Base-by-base conservation (phyloP, 805 yeast species). In the Saccharomycopsis babjevae region DNA sequence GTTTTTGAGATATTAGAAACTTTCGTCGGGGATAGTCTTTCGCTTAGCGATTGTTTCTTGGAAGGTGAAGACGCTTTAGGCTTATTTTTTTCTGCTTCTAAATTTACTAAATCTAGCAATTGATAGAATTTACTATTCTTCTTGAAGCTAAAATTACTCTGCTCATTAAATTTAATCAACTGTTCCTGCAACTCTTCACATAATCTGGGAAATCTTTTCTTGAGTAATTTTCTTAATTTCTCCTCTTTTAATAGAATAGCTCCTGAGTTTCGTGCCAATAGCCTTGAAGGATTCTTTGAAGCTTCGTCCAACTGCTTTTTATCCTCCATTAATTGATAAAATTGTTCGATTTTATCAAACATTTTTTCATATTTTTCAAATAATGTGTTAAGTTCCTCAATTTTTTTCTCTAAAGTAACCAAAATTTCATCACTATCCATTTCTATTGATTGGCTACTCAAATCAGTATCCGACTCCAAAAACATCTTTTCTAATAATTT, bases 161-260 rank as follows among this genome's bases (percentile, higher is more conserved):
- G 64, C 6, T 70, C 67, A 64, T 85, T 84, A 75, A 82, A 88
- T 13, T 73, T 74, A 3, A 66, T 62, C 4, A 89, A 67, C 57
- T 79, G 79, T 0, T 64, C 50, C 62, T 79, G 80, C 56, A 93
- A 71, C 1, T 76, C 80, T 3, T 74, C 71, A 10, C 89, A 72
- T 0, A 87, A 76, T 42, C 76, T 75, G 0, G 98, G 98, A 66
- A 89, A 74, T 66, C 81, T 80, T 68, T 83, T 83, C n/a, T 81
- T 73, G 7, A 92, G 76, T 59, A 80, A 79, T 66, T 86, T 86
- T 60, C 97, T 76, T 46, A 84, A 76, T 68, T 79, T 85, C 69
- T 91, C 97, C 69, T 93, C 99, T 61, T 86, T 81, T 61, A 88
- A 76, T 62, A 93, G 74, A 28, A 92, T 85, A 63, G 84, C 85